These are phyloP conservation scores for Alloascoidea africana DNA, from an alignment of 805 yeast genomes.

Conservation along the genomic window DNA sequence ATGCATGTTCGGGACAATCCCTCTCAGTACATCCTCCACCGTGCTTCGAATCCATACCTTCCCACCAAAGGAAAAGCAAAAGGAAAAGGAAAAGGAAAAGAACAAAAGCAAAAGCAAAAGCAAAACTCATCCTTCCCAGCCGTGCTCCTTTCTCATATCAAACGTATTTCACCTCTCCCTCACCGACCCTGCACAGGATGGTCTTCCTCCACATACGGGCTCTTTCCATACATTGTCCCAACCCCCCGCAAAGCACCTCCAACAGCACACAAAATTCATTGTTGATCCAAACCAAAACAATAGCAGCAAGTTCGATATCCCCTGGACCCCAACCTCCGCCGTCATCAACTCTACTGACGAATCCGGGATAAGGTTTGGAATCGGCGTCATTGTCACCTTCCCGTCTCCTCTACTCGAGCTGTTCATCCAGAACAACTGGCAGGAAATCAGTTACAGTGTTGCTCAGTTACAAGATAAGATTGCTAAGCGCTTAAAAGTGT, in stretches of 20 bases:
- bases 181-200: neutral
- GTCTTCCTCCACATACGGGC: neutral
- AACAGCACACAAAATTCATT: too few relatives aligned
- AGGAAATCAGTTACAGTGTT: conserved; percentile 11
- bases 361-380: neutral
- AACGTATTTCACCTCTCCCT: neutral
- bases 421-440: conserved; percentile 11
- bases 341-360: neutral
- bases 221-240: too few relatives aligned
- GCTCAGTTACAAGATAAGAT: conserved; percentile 9
- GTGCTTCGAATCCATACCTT: conserved; percentile 1
- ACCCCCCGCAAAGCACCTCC: too few relatives aligned
- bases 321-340: neutral
- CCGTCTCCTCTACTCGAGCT: neutral
- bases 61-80: too few relatives aligned
- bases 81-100: too few relatives aligned
- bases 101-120: neutral
- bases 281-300: too few relatives aligned
- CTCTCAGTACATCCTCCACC: neutral
- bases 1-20: conserved; percentile 3
- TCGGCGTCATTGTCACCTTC: neutral
- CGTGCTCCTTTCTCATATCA: neutral
- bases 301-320: neutral
- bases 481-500: conserved; percentile 2
- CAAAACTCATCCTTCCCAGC: too few relatives aligned